These are phyloP conservation scores for Phytopythium kandeliae DNA, from an alignment of 352 stramenopile species.

Conservation along the genomic window DNA sequence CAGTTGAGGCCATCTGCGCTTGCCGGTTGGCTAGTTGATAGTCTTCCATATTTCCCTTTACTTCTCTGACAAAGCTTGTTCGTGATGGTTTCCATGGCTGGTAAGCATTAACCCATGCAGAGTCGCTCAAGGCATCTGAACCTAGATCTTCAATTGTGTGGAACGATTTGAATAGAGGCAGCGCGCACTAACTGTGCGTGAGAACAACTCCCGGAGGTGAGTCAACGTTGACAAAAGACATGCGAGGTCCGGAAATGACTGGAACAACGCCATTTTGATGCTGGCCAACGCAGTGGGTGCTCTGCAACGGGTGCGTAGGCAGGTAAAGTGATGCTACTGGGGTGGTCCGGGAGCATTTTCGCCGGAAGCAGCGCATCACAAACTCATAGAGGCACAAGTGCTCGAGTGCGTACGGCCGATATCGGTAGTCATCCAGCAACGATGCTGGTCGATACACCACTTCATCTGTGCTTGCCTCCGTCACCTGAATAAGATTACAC, in stretches of 20 bases:
- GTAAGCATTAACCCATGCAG: neutral
- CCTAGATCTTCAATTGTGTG: neutral
- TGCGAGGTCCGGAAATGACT: neutral
- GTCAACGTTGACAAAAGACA: neutral
- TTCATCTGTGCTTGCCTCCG: too few species aligned
- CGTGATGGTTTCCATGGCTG: neutral
- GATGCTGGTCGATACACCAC: neutral
- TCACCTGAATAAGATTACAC: neutral
- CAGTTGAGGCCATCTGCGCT: neutral
- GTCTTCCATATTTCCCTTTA: slow-evolving; percentile 10
- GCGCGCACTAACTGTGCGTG: neutral
- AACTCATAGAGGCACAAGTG: neutral
- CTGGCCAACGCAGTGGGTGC: neutral
- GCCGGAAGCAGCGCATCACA: neutral
- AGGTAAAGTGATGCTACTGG: neutral
- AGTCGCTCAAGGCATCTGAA: neutral
- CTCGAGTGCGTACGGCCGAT: neutral
- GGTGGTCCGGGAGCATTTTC: neutral
- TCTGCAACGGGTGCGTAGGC: neutral
- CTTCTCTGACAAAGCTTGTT: neutral
- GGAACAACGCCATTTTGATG: neutral
- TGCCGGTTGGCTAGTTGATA: slow-evolving; percentile 1
- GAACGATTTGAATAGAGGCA: neutral
- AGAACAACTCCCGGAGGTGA: neutral
- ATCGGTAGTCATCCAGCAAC: neutral